Evolutionary conservation across 2,329 filamentous ascomycete species (phyloP), one percentile per base, ranked within the genome.

Genomic region (Paramyrothecium sp.): DNA sequence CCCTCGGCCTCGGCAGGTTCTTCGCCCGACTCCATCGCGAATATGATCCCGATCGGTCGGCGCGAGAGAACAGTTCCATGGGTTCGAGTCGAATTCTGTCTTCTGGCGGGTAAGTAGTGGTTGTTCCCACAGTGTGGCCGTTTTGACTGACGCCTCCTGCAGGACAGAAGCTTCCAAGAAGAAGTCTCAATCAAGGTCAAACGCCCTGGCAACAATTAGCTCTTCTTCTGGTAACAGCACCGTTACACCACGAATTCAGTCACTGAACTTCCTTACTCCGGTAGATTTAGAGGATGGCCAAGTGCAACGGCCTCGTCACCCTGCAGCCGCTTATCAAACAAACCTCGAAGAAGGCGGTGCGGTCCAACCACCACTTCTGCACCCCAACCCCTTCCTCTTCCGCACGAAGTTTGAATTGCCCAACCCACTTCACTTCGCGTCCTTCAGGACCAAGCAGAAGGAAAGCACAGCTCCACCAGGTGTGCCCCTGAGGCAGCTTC

Each of bases 21-120:
- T 82, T 80, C 58, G 77, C 80, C 0, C 59, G 60, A 4, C 71
- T 82, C 5, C 59, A 69, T 8, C 58, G 74, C 12, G 74, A 75
- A 60, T 77, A 77, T 54, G 69, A 75, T 30, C 75, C 75, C 0
- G 71, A 76, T 53, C 64, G 63, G 17, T 60, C 53, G 3, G 60
- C 59, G 20, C 58, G 60, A 21, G 62, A 60, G 19, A 64, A 51
- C 21, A 61, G 59, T 55, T 62, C 60, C 3, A 51, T 61, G 26
- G 63, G 63, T 33, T 71, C 69, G 21, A 56, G 54, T 26, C 56
- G 59, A 8, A 57, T 59, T 44, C 38, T 44, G 13, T 44, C 38
- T 30, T 30, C 26, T 30, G 26, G 26, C 26, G 26, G 26, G 26
- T 30, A 10, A 30, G 26, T 10, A 30, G 10, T 30, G 26, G 10